A percentile compares a stretch with the other conserved stretches of the same genome.
phyloP scores from a whole-genome alignment of 352 stramenopile genomes.

The Pythium scleroteichum region DNA sequence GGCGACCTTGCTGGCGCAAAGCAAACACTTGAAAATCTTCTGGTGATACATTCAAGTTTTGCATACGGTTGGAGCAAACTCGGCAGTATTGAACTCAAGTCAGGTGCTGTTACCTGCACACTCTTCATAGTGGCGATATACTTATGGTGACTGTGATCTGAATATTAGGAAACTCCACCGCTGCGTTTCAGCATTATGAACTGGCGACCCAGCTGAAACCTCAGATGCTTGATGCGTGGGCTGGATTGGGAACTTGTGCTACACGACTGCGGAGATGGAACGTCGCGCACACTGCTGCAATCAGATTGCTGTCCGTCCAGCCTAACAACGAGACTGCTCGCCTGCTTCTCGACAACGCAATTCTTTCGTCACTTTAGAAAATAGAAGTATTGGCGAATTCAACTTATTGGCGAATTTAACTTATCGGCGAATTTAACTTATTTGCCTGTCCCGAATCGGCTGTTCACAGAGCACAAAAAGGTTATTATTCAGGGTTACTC shows the following conservation, averaged over 20 bases:
- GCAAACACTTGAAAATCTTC: slow-evolving; percentile 45
- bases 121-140: neutral
- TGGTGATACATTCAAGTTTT: slow-evolving; percentile 51
- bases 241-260: slow-evolving; percentile 73
- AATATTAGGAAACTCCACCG: slow-evolving; percentile 44
- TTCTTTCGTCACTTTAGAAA: slow-evolving; percentile 32
- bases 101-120: slow-evolving; percentile 28
- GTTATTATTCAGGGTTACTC: no score
- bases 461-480: no score
- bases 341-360: slow-evolving; percentile 66
- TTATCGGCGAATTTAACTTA: no score
- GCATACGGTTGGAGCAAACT: slow-evolving; percentile 81
- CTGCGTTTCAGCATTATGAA: slow-evolving; percentile 60
- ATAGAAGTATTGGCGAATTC: no score
- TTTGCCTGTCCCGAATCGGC: no score
- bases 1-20: slow-evolving; percentile 44
- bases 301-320: slow-evolving; percentile 60
- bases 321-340: slow-evolving; percentile 64
- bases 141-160: no score
- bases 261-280: slow-evolving; percentile 67
- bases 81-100: slow-evolving; percentile 60
- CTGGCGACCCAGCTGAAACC: slow-evolving; percentile 66
- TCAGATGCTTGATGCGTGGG: slow-evolving; percentile 67
- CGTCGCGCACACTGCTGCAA: slow-evolving; percentile 51
- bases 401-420: no score